Percentiles rank a stretch among this genome's conserved stretches.
Evolutionary conservation across 1,139 yeast species (phyloP).

Genomic region (Scheffersomyces illinoinensis): DNA sequence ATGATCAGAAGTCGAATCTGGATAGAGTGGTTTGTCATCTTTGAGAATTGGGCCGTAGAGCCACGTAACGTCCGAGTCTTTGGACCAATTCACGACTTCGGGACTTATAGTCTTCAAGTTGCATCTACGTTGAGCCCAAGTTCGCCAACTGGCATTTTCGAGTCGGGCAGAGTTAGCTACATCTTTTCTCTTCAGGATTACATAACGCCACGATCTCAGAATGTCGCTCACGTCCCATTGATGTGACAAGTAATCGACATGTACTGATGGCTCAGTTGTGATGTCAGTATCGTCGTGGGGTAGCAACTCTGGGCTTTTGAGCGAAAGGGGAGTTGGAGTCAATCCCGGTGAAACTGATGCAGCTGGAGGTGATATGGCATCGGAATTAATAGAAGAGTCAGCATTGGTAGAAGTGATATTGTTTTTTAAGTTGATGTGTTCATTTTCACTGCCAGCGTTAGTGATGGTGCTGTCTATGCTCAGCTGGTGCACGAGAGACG

Average conservation of each 20-base stretch:
- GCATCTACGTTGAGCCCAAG: slow-evolving; percentile 79
- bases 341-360: neutral
- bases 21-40: slow-evolving; percentile 34
- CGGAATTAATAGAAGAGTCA: neutral
- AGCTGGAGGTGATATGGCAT: neutral
- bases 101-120: slow-evolving; percentile 70
- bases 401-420: neutral
- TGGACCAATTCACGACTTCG: slow-evolving; percentile 74
- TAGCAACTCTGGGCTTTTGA: slow-evolving; percentile 35
- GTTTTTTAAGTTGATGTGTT: neutral
- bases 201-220: slow-evolving; percentile 92
- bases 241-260: slow-evolving; percentile 92
- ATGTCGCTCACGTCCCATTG: slow-evolving; percentile 95
- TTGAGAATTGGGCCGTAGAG: slow-evolving; percentile 75
- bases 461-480: neutral
- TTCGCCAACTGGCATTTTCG: slow-evolving; percentile 84
- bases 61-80: slow-evolving; percentile 80
- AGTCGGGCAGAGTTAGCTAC: slow-evolving; percentile 67
- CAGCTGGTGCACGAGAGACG: neutral
- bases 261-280: slow-evolving; percentile 77
- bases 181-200: slow-evolving; percentile 76
- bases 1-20: slow-evolving; percentile 16
- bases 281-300: slow-evolving; percentile 89
- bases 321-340: neutral
- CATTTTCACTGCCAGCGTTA: neutral